Percentiles rank a stretch among this genome's conserved stretches.
phyloP scores from a whole-genome alignment of 176 grass and related monocot genomes.

The Luzula sylvatica region DNA sequence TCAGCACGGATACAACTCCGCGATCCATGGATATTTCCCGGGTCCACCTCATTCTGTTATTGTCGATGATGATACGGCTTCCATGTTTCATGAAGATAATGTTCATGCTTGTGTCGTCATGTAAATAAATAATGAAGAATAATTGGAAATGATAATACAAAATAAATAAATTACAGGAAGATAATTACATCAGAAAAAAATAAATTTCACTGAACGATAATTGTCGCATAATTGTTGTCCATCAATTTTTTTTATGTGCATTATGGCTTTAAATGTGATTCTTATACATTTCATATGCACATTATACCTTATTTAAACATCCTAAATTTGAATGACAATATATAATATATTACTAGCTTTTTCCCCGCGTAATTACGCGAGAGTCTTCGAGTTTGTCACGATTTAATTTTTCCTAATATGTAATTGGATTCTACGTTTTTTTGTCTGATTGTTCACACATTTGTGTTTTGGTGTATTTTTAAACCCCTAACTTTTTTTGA shows the following conservation, averaged over 20 bases:
- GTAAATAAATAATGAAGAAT: slow-evolving; percentile 24
- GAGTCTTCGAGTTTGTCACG: too few species aligned
- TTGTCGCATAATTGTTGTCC: not conserved
- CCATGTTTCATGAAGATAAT: slow-evolving; percentile 70
- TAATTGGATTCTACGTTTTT: too few species aligned
- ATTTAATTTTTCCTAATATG: too few species aligned
- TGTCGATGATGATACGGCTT: slow-evolving; percentile 50
- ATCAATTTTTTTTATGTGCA: not conserved
- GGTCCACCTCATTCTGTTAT: slow-evolving; percentile 58
- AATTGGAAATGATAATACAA: not conserved
- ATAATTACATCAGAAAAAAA: not conserved
- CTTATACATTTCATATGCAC: too few species aligned
- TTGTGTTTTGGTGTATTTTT: too few species aligned
- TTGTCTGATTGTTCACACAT: too few species aligned
- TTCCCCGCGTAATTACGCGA: too few species aligned
- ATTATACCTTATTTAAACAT: too few species aligned
- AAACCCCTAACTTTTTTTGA: too few species aligned
- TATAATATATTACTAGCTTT: too few species aligned
- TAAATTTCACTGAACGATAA: not conserved
- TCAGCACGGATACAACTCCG: slow-evolving; percentile 59
- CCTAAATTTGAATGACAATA: too few species aligned
- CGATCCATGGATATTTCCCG: slow-evolving; percentile 45
- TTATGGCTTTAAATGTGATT: not conserved
- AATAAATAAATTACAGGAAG: not conserved
- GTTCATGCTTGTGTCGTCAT: slow-evolving; percentile 69